Percentiles rank a stretch among this genome's conserved stretches.
Conservation (phyloP, 2,329 filamentous ascomycete genomes). For the Aureobasidium sp. region DNA sequence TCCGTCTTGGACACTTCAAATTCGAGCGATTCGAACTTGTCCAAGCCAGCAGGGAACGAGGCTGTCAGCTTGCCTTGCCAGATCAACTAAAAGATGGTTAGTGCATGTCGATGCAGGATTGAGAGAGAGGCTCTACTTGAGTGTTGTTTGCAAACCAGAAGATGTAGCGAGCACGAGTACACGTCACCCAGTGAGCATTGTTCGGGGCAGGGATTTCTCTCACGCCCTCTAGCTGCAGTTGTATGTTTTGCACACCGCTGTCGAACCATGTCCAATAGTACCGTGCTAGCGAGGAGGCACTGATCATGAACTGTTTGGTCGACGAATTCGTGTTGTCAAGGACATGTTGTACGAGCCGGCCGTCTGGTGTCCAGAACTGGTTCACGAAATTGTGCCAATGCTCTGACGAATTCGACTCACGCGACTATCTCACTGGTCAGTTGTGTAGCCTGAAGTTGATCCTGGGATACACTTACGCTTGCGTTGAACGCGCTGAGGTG, state of each 20-base stretch:
- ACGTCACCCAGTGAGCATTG: conserved; percentile 66
- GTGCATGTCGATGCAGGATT: conserved; percentile 10
- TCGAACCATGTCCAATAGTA: conserved; percentile 88
- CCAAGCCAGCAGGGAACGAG: conserved; percentile 62
- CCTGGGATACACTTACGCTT: conserved; percentile 2
- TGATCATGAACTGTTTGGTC: conserved; percentile 17
- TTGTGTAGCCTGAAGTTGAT: background rate
- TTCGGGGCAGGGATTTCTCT: conserved; percentile 50
- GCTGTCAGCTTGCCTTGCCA: conserved; percentile 69
- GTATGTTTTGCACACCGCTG: conserved; percentile 76
- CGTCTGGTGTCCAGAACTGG: conserved; percentile 70
- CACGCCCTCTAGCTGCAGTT: conserved; percentile 70
- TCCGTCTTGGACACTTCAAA: conserved; percentile 69
- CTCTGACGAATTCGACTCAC: conserved; percentile 49
- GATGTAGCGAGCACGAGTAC: conserved; percentile 67
- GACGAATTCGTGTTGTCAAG: conserved; percentile 33
- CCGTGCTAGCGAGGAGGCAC: conserved; percentile 60
- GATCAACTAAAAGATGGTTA: conserved; percentile 51
- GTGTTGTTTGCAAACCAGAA: conserved; percentile 83
- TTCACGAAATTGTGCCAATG: conserved; percentile 76
- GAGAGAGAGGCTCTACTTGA: conserved; percentile 53
- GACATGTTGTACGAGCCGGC: conserved; percentile 68
- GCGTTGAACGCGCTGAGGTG: conserved; percentile 45
- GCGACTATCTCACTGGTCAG: conserved; percentile 3
- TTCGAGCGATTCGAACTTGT: conserved; percentile 78